phyloP scores from a whole-genome alignment of 2,329 filamentous ascomycete genomes.

The Albifimbria verrucaria region DNA sequence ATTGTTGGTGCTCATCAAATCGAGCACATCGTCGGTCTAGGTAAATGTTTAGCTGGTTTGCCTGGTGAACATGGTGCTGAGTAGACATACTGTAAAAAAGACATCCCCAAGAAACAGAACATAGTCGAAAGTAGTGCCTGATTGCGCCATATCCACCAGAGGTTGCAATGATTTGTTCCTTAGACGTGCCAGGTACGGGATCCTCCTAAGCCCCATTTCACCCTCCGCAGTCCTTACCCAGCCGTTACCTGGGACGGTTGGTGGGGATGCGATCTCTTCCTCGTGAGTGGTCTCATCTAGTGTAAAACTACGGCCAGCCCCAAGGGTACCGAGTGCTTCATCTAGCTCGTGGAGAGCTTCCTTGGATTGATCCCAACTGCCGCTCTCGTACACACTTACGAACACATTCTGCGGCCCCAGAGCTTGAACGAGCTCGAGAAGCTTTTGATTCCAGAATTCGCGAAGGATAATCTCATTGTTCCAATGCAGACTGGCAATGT shows the following conservation, averaged over 20 bases:
- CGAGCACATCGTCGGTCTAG: slow-evolving; percentile 52
- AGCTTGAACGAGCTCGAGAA: slow-evolving; percentile 52
- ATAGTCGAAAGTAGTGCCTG: slow-evolving; percentile 53
- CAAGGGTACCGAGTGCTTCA: slow-evolving; percentile 43
- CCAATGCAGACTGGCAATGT: slow-evolving; percentile 68
- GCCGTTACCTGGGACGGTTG: slow-evolving; percentile 42
- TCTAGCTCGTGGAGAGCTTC: slow-evolving; percentile 56
- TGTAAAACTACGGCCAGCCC: slow-evolving; percentile 52
- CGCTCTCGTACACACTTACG: slow-evolving; percentile 65
- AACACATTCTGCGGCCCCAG: slow-evolving; percentile 64
- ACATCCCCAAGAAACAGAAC: slow-evolving; percentile 64
- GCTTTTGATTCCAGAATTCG: slow-evolving; percentile 58
- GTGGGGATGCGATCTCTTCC: slow-evolving; percentile 45
- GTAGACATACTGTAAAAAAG: slow-evolving; percentile 49
- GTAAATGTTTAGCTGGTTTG: slow-evolving; percentile 3
- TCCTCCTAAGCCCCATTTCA: slow-evolving; percentile 57
- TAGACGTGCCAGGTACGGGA: slow-evolving; percentile 63
- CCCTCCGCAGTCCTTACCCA: slow-evolving; percentile 61
- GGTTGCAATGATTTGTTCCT: slow-evolving; percentile 63
- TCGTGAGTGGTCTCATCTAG: slow-evolving; percentile 57
- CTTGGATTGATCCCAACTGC: slow-evolving; percentile 68
- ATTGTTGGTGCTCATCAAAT: slow-evolving; percentile 52
- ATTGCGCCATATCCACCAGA: slow-evolving; percentile 45
- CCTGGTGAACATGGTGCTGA: background rate
- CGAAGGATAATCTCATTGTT: slow-evolving; percentile 61